Evolutionary conservation across 108 stramenopile species (phyloP).

Genomic region (Cyclotella cryptica): DNA sequence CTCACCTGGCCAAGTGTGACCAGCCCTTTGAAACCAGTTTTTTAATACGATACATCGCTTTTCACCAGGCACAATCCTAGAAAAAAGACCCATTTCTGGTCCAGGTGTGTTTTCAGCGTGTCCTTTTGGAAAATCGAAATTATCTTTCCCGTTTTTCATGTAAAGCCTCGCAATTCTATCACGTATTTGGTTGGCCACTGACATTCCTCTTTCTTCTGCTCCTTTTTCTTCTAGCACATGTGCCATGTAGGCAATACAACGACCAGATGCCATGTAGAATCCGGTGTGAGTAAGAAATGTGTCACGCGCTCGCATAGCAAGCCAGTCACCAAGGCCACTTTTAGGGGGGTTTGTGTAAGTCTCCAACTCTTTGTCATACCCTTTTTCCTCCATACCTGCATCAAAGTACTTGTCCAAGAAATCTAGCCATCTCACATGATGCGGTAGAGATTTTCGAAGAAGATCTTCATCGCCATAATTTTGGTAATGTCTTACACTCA

Average conservation of each 20-base stretch:
- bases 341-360: constrained; percentile 18
- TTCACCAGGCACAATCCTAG: constrained; percentile 44
- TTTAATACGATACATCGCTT: constrained; percentile 47
- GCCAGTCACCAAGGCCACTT: constrained; percentile 61
- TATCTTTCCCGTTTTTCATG: constrained; percentile 44
- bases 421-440: constrained; percentile 37
- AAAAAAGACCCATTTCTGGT: constrained; percentile 45
- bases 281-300: constrained; percentile 47
- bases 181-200: constrained; percentile 13
- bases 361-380: constrained; percentile 37
- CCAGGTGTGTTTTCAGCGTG: constrained; percentile 29
- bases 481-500: constrained; percentile 51
- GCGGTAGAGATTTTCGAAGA: constrained; percentile 10
- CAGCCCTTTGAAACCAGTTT: constrained; percentile 42
- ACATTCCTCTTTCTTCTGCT: constrained; percentile 13
- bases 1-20: constrained; percentile 10
- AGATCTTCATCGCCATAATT: constrained; percentile 44
- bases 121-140: constrained; percentile 31
- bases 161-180: constrained; percentile 32
- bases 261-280: constrained; percentile 45
- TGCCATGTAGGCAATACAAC: constrained; percentile 46
- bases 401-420: constrained; percentile 44
- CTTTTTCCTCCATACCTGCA: constrained; percentile 31
- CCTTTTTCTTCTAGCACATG: constrained; percentile 13
- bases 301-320: constrained; percentile 39